Conservation (phyloP, 441 rosid genomes). For the Jatropha multifida region DNA sequence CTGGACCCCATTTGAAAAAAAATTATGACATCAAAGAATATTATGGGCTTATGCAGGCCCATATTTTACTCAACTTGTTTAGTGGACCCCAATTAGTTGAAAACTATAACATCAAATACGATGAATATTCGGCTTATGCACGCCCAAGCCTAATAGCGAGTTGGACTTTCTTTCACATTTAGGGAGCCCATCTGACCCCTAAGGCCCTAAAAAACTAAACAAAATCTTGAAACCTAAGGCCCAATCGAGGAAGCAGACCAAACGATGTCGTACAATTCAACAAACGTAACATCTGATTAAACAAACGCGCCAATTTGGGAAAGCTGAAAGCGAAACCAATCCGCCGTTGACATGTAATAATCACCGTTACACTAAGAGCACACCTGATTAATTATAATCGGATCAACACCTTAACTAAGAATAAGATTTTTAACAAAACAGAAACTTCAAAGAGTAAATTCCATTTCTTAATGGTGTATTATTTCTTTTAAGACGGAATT, state of each 20-base stretch:
- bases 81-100: neutral
- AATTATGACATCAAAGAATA: no score
- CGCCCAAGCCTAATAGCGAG: neutral
- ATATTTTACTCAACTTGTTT: neutral
- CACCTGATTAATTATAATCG: neutral
- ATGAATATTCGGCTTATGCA: neutral
- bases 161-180: no score
- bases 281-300: neutral
- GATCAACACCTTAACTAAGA: neutral
- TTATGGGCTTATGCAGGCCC: neutral
- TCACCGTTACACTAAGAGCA: neutral
- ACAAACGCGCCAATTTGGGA: conserved; percentile 5
- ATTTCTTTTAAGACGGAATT: neutral
- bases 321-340: neutral
- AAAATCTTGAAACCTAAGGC: neutral
- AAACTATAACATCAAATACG: neutral
- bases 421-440: neutral
- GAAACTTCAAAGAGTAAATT: neutral
- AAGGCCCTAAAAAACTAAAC: neutral
- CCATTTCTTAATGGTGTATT: neutral
- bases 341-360: neutral
- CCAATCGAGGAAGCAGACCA: neutral
- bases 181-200: neutral
- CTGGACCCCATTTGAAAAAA: no score
- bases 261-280: neutral